Percentiles rank a stretch among this genome's conserved stretches.
These are phyloP conservation scores for Fusarium nematophilum DNA, from an alignment of 2,329 filamentous ascomycete species.

Conservation along the genomic window DNA sequence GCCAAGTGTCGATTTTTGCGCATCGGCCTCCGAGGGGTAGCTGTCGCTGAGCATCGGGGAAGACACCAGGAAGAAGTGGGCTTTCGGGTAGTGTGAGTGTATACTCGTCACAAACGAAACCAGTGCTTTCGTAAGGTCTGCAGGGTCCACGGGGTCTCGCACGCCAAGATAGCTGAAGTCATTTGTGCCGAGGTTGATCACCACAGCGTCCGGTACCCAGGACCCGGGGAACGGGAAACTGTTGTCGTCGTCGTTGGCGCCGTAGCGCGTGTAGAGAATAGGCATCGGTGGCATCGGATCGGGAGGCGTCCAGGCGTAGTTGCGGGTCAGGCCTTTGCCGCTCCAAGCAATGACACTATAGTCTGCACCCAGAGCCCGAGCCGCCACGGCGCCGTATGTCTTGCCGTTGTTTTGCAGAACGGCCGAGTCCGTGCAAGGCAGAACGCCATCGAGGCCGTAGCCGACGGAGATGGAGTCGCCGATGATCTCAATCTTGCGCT, in stretches of 20 bases:
- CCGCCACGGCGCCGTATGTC: slow-evolving; percentile 57
- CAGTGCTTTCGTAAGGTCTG: slow-evolving; percentile 43
- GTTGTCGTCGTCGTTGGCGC: slow-evolving; percentile 52
- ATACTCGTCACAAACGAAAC: slow-evolving; percentile 39
- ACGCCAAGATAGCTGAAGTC: slow-evolving; percentile 53
- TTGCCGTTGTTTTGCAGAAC: slow-evolving; percentile 53
- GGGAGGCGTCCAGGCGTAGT: slow-evolving; percentile 47
- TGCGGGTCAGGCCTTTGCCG: slow-evolving; percentile 56
- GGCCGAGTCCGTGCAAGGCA: slow-evolving; percentile 54
- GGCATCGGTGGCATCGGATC: slow-evolving; percentile 53
- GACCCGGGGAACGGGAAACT: slow-evolving; percentile 52
- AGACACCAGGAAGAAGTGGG: slow-evolving; percentile 54
- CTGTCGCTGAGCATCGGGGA: slow-evolving; percentile 54
- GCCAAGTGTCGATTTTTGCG: slow-evolving; percentile 52
- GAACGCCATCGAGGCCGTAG: slow-evolving; percentile 55
- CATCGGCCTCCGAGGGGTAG: slow-evolving; percentile 51
- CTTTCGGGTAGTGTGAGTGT: slow-evolving; percentile 49
- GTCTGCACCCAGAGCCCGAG: slow-evolving; percentile 54
- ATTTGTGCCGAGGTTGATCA: slow-evolving; percentile 58
- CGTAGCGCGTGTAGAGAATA: slow-evolving; percentile 55
- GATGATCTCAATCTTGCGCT: slow-evolving; percentile 56
- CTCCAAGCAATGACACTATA: slow-evolving; percentile 58
- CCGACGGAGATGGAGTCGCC: slow-evolving; percentile 59
- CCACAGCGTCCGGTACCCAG: slow-evolving; percentile 49
- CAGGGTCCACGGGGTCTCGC: slow-evolving; percentile 44